Evolutionary conservation across 2,329 filamentous ascomycete genomes (phyloP).

Genomic region (Neurospora sp.): DNA sequence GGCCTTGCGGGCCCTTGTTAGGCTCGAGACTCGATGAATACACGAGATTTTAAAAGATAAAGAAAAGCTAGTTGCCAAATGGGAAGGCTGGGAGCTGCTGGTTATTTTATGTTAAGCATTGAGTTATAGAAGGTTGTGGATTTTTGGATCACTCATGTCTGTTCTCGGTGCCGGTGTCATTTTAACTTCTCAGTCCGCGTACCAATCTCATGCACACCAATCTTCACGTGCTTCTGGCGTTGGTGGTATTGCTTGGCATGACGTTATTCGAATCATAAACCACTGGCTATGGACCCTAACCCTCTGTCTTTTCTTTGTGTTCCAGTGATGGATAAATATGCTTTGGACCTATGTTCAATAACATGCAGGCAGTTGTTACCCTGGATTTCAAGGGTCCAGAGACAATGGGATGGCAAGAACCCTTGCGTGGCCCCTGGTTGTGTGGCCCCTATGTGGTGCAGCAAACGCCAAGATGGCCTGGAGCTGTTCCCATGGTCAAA

Average conservation of each 20-base stretch:
- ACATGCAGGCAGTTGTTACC: neutral
- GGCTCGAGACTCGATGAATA: neutral
- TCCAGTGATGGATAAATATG: neutral
- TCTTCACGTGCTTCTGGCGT: too few relatives aligned
- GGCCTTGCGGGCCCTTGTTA: neutral
- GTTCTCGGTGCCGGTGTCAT: neutral
- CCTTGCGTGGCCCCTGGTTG: neutral
- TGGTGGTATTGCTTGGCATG: neutral
- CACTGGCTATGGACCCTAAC: neutral
- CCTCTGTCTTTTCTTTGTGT: neutral
- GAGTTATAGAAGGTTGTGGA: neutral
- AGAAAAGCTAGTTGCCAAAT: neutral
- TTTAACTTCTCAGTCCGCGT: neutral
- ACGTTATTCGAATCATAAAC: neutral
- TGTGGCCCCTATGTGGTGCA: neutral
- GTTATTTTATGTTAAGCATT: neutral
- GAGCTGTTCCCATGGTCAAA: neutral
- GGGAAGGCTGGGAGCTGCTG: neutral
- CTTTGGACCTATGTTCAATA: neutral
- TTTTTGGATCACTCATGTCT: neutral
- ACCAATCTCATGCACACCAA: neutral
- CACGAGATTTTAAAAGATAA: neutral
- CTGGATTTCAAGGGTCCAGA: neutral
- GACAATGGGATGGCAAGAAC: neutral
- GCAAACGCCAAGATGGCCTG: neutral